Conservation (phyloP, 1,284 basidiomycete species). For the Pholiota adiposa region DNA sequence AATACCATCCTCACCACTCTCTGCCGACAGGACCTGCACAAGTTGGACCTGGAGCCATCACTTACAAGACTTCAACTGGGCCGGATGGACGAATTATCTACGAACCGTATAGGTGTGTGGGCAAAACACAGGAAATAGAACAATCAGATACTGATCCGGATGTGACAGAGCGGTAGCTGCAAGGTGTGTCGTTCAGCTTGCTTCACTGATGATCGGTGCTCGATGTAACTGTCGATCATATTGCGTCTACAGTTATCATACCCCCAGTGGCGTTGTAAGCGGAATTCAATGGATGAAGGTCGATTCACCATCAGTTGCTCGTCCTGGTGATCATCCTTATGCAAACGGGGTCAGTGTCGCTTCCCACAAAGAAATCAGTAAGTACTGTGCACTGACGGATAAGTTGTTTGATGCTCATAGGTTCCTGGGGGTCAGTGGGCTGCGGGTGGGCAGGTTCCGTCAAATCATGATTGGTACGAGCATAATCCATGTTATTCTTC, state of each 20-base stretch:
- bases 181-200: slow-evolving; percentile 49
- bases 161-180: slow-evolving; percentile 62
- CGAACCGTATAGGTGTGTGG: slow-evolving; percentile 66
- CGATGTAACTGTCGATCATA: slow-evolving; percentile 30
- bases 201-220: slow-evolving; percentile 6
- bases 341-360: slow-evolving; percentile 4
- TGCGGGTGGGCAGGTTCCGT: neutral
- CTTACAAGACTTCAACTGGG: slow-evolving; percentile 65
- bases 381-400: neutral
- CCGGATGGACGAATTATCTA: slow-evolving; percentile 65
- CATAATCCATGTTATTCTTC: neutral
- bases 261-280: slow-evolving; percentile 62
- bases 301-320: slow-evolving; percentile 64
- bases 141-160: slow-evolving; percentile 23
- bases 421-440: slow-evolving; percentile 9
- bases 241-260: slow-evolving; percentile 61
- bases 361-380: neutral
- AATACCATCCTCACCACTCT: slow-evolving; percentile 24
- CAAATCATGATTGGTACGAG: slow-evolving; percentile 13
- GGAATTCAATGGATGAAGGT: slow-evolving; percentile 80
- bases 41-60: slow-evolving; percentile 60
- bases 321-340: slow-evolving; percentile 49
- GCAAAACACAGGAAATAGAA: neutral
- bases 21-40: slow-evolving; percentile 28
- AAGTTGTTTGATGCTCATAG: slow-evolving; percentile 4